Percentiles rank a stretch among this genome's conserved stretches.
These are phyloP conservation scores for Xylaria scruposa DNA, from an alignment of 495 filamentous ascomycete genomes.

Conservation along the genomic window DNA sequence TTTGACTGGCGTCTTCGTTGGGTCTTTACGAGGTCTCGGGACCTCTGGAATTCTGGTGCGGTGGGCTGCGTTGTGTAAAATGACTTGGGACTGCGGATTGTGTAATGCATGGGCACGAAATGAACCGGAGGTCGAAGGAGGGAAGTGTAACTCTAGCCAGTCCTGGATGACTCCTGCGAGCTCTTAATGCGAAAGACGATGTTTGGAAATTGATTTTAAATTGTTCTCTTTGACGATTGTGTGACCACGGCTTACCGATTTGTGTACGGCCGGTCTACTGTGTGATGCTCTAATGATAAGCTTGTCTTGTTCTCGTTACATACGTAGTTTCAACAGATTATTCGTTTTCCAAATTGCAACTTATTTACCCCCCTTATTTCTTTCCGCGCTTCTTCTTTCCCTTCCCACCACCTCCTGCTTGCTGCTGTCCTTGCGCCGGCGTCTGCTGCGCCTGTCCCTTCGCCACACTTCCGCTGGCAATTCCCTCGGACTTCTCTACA, in stretches of 20 bases:
- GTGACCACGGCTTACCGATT: not conserved
- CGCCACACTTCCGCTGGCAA: slow-evolving; percentile 30
- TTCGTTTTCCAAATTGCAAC: not conserved
- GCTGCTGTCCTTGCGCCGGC: slow-evolving; percentile 24
- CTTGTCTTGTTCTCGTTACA: not conserved
- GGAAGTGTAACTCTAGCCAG: slow-evolving; percentile 17
- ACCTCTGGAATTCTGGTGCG: not conserved
- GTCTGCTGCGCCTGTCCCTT: slow-evolving; percentile 32
- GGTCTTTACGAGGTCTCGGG: not conserved
- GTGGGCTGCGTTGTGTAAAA: not conserved
- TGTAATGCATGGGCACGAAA: slow-evolving; percentile 6
- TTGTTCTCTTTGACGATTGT: not conserved
- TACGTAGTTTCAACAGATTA: not conserved
- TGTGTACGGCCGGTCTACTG: not conserved
- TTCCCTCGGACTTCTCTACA: slow-evolving; percentile 39
- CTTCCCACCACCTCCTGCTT: slow-evolving; percentile 32
- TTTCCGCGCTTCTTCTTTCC: slow-evolving; percentile 65
- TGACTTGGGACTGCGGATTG: not conserved
- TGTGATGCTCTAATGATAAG: not conserved
- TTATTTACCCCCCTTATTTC: slow-evolving; percentile 37
- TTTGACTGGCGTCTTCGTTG: not conserved
- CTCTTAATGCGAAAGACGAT: slow-evolving; percentile 21
- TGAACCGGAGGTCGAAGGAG: not conserved
- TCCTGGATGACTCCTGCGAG: slow-evolving; percentile 8
- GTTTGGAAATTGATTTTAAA: slow-evolving; percentile 12